A percentile compares a stretch with the other conserved stretches of the same genome.
Conservation (phyloP, 1,284 basidiomycete genomes). For the Cystobasidiaceae sp. region DNA sequence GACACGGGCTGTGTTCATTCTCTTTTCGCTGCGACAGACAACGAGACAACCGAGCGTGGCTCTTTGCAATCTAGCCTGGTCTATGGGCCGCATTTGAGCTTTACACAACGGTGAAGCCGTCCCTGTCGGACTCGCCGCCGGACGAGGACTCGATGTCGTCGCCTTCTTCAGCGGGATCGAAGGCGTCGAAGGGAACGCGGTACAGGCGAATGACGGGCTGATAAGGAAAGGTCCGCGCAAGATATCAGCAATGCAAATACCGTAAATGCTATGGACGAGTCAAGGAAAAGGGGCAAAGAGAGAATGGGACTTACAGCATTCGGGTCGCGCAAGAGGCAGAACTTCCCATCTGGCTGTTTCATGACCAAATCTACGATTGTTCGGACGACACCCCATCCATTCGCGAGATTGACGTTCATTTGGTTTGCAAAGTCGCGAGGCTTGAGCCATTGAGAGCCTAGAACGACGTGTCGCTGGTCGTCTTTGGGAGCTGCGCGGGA, state of each 20-base stretch:
- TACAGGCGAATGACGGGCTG: slow-evolving; percentile 92
- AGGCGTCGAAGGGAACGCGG: slow-evolving; percentile 79
- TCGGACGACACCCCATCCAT: slow-evolving; percentile 98
- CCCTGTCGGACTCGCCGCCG: slow-evolving; percentile 23
- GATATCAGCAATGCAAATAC: no score
- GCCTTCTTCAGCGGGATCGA: slow-evolving; percentile 56
- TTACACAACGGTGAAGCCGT: slow-evolving; percentile 26
- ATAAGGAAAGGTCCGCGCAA: no score
- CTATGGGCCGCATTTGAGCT: no score
- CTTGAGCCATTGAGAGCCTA: slow-evolving; percentile 91
- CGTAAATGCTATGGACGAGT: no score
- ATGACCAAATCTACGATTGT: slow-evolving; percentile 86
- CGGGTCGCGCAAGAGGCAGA: slow-evolving; percentile 89
- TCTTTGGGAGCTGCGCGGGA: slow-evolving; percentile 91
- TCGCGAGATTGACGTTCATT: slow-evolving; percentile 89
- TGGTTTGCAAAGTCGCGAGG: slow-evolving; percentile 91
- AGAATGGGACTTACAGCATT: slow-evolving; percentile 80
- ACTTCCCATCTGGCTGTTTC: slow-evolving; percentile 93
- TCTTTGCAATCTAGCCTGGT: no score
- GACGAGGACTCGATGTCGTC: slow-evolving; percentile 47
- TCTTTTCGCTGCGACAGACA: no score
- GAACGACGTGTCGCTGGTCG: slow-evolving; percentile 88
- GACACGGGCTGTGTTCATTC: no score
- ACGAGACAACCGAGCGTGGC: no score
- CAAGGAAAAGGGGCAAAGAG: no score